Evolutionary conservation across 768 basidiomycete genomes (phyloP).

Genomic region (Tylopilus rubrobrunneus): DNA sequence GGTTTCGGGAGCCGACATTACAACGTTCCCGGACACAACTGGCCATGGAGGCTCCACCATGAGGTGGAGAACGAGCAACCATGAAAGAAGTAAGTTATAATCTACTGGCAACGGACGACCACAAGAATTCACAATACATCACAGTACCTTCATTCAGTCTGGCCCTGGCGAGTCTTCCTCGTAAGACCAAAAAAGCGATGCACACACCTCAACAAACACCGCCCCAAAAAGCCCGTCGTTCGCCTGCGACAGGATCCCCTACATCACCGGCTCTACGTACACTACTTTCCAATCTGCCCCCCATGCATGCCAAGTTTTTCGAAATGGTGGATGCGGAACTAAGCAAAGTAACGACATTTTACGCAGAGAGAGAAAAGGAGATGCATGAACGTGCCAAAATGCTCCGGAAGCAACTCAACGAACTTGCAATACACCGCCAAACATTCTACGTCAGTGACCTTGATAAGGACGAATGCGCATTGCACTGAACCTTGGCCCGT

Average conservation of each 20-base stretch:
- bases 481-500: not conserved
- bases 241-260: slow-evolving; percentile 10
- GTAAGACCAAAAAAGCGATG: not conserved
- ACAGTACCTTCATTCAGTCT: slow-evolving; percentile 15
- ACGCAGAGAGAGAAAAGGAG: slow-evolving; percentile 62
- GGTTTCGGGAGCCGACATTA: not conserved
- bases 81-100: slow-evolving; percentile 12
- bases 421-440: slow-evolving; percentile 67
- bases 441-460: slow-evolving; percentile 48
- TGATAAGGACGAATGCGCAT: not conserved
- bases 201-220: not conserved
- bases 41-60: not conserved
- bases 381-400: slow-evolving; percentile 44
- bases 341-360: slow-evolving; percentile 84
- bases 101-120: no score
- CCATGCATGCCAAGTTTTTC: slow-evolving; percentile 70
- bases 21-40: not conserved
- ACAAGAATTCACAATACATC: not conserved
- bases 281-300: slow-evolving; percentile 53
- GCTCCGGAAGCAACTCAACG: slow-evolving; percentile 67
- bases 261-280: slow-evolving; percentile 38
- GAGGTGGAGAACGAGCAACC: not conserved
- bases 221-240: not conserved
- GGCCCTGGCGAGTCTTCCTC: slow-evolving; percentile 6
- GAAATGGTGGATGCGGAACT: slow-evolving; percentile 72